A percentile compares a stretch with the other conserved stretches of the same genome.
phyloP scores from a whole-genome alignment of 768 basidiomycete genomes.

The Tulasnella sp. region DNA sequence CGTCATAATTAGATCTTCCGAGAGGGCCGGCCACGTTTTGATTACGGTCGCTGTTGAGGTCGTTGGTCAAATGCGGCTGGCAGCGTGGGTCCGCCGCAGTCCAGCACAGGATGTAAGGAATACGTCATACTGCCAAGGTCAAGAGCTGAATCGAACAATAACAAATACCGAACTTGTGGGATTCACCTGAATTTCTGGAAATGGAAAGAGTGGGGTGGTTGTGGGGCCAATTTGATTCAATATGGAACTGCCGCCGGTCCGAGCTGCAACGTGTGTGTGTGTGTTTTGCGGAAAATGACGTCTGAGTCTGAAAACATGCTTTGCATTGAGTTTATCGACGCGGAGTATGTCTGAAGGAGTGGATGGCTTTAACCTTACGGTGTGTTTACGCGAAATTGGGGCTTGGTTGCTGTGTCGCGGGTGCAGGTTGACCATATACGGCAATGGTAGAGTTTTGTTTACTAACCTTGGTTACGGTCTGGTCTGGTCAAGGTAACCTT shows the following conservation, averaged over 20 bases:
- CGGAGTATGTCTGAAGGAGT: background rate
- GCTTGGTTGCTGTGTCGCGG: background rate
- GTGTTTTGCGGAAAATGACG: background rate
- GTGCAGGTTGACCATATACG: background rate
- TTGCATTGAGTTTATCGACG: background rate
- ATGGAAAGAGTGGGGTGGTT: background rate
- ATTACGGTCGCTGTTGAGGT: background rate
- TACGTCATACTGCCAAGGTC: background rate
- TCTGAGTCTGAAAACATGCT: background rate
- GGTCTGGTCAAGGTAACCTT: conserved; percentile 6
- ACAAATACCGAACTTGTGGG: background rate
- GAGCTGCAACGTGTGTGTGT: background rate
- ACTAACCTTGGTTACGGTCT: background rate
- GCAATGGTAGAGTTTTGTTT: background rate
- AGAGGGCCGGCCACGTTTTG: background rate
- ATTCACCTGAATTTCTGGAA: too few species aligned
- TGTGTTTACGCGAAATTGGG: too few species aligned
- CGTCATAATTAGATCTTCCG: background rate
- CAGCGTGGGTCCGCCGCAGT: background rate
- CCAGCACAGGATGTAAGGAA: background rate
- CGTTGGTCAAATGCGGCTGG: background rate
- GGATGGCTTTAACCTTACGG: background rate
- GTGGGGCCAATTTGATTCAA: background rate
- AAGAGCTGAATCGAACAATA: background rate
- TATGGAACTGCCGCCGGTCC: background rate